A percentile compares a stretch with the other conserved stretches of the same genome.
phyloP scores from a whole-genome alignment of 306 rosid genomes.

The Vicia faba region DNA sequence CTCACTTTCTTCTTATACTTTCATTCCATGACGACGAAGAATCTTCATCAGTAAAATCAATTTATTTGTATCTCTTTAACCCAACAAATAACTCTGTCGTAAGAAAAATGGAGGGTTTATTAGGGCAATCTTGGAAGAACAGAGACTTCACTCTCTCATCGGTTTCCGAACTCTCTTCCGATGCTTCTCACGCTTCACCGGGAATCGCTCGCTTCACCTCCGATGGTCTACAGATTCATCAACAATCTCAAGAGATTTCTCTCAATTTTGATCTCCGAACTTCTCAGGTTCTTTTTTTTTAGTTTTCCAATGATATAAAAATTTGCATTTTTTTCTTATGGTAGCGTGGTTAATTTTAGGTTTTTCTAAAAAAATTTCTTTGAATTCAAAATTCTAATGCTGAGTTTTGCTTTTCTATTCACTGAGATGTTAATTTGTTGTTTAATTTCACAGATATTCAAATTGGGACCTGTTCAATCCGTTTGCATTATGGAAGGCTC shows the following conservation, averaged over 20 bases:
- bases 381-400: neutral
- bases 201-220: constrained; percentile 63
- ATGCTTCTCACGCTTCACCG: constrained; percentile 48
- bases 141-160: constrained; percentile 68
- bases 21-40: neutral
- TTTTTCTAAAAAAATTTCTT: neutral
- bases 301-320: neutral
- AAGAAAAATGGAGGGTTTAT: constrained; percentile 52
- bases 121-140: constrained; percentile 45
- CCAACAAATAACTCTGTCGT: neutral
- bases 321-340: neutral
- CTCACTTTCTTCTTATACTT: neutral
- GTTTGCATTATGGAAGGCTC: constrained; percentile 66
- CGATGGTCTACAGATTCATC: constrained; percentile 54
- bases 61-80: too few species aligned
- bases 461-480: constrained; percentile 63
- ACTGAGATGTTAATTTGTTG: constrained; percentile 31
- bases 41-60: too few species aligned
- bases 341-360: too few species aligned
- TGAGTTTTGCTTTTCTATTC: neutral
- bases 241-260: constrained; percentile 46
- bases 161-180: constrained; percentile 60
- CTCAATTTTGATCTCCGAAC: constrained; percentile 60
- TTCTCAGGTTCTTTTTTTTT: constrained; percentile 52
- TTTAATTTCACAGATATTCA: constrained; percentile 60